Evolutionary conservation across 2,329 filamentous ascomycete genomes (phyloP).

Genomic region (Purpureocillium takamizusanense): DNA sequence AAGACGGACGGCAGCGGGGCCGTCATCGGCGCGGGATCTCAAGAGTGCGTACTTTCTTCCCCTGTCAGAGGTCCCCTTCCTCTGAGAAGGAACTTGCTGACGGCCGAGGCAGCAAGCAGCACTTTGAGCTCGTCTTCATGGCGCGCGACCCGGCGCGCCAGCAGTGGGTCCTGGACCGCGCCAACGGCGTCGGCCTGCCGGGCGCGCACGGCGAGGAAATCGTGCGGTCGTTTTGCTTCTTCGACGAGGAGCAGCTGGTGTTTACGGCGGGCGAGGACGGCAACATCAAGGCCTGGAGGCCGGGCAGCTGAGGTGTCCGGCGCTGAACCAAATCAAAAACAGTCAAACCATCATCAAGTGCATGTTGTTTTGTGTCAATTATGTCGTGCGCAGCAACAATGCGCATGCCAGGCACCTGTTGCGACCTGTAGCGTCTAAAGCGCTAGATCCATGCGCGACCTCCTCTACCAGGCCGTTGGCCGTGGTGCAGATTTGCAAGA

Average conservation of each 20-base stretch:
- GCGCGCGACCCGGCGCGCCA: constrained; percentile 30
- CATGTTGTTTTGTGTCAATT: no score
- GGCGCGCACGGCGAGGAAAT: constrained; percentile 57
- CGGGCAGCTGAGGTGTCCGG: constrained; percentile 8
- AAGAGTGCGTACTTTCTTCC: constrained; percentile 45
- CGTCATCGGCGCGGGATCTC: constrained; percentile 55
- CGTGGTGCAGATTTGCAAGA: no score
- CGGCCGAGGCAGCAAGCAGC: constrained; percentile 35
- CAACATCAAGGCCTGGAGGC: constrained; percentile 46
- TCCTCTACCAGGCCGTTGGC: no score
- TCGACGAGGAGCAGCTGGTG: constrained; percentile 49
- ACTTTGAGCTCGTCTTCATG: constrained; percentile 53
- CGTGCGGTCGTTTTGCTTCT: constrained; percentile 54
- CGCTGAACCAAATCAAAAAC: no score
- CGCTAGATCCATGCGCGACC: no score
- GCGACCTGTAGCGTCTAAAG: no score
- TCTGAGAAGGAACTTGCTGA: no score
- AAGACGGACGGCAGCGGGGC: constrained; percentile 50
- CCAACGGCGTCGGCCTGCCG: constrained; percentile 47
- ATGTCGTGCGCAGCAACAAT: no score
- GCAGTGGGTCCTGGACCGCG: constrained; percentile 46
- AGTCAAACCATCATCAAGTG: no score
- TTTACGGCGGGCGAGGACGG: constrained; percentile 53
- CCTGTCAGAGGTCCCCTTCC: no score
- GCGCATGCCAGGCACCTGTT: no score